Base-by-base conservation (phyloP, 345 rosid species). In the Passiflora organensis region DNA sequence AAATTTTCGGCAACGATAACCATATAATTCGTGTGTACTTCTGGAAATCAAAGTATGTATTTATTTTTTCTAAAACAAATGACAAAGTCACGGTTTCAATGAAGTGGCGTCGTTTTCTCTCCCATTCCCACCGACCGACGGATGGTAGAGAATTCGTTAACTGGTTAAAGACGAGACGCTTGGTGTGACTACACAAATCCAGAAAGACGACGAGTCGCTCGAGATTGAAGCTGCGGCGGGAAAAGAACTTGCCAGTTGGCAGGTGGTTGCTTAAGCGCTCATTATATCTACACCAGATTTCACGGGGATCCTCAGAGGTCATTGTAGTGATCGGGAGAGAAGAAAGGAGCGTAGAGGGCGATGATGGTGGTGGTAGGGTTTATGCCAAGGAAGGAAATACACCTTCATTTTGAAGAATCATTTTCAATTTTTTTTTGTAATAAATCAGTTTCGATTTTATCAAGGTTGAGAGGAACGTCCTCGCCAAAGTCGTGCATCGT, bases 391-490 rank as follows among this genome's bases (percentile, higher is more conserved):
- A 85, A 71, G 79, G 63, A 85, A 85, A 47, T 78, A 78, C 4
- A 70, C 67, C 19, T 79, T 84, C 19, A 82, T 84, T 14, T 79
- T 70, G 70, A 84, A 82, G 78, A 82, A 82, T 54, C 91, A 85
- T n/a, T n/a, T n/a, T n/a, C n/a, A n/a, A n/a, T n/a, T n/a, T n/a
- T n/a, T n/a, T n/a, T n/a, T n/a, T n/a, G n/a, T n/a, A n/a, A n/a
- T n/a, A n/a, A n/a, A n/a, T n/a, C n/a, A n/a, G n/a, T 67, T 81
- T 82, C 1, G 91, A 82, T 59, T 85, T 82, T 67, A 85, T 82
- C 85, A 85, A 68, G 54, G 87, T 87, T 22, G 91, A 82, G 72
- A 68, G 85, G 65, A 82, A 85, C 63, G 80, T 85, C 56, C 91
- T 85, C 41, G 77, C 84, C 38, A 82, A 82, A 75, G 80, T 85